Base-by-base conservation (phyloP, 805 yeast genomes). In the Clavispora phyllophila region DNA sequence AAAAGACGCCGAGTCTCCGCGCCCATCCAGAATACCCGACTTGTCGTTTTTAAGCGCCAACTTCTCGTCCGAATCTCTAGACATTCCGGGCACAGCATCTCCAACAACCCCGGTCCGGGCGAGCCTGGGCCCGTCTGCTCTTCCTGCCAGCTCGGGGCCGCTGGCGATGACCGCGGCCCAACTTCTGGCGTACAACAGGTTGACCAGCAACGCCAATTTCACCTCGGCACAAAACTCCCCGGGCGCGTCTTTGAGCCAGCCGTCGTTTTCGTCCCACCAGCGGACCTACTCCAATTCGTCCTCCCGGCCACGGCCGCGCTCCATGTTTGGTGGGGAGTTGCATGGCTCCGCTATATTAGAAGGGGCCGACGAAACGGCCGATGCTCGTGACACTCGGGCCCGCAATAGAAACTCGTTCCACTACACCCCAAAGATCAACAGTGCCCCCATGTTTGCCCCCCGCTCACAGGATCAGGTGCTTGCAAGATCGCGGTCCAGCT, bases 31-130 rank as follows among this genome's bases (percentile, higher is more conserved):
- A 15, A 34, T 38, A n/a, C 50, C 58, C 12, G 65, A 62, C 49
- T 45, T 67, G n/a, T 45, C 58, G 4, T 55, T 51, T 35, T 52
- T 69, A 17, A 65, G 72, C 42, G 65, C 70, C 36, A 70, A 70
- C 49, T 70, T 70, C 50, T 65, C 71, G 9, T 48, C 68, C 2
- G 71, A 66, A 33, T 65, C 70, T 1, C 36, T 65, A 4, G 47
- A 46, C 14, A 54, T 36, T 22, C 44, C 37, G 27, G 28, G 40
- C 9, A 42, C 38, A 5, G 42, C 24, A 8, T 22, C 45, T 9
- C 44, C 49, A 5, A 15, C 40, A 14, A 48, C 49, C 4, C 37
- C 37, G 4, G 13, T 14, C 4, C 18, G 13, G 13, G 5, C 20
- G 17, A 22, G 15, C 2, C 10, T 20, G 17, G 24, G 36, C 22